Conservation (phyloP, 1,284 basidiomycete species). For the Tylopilus sp. region DNA sequence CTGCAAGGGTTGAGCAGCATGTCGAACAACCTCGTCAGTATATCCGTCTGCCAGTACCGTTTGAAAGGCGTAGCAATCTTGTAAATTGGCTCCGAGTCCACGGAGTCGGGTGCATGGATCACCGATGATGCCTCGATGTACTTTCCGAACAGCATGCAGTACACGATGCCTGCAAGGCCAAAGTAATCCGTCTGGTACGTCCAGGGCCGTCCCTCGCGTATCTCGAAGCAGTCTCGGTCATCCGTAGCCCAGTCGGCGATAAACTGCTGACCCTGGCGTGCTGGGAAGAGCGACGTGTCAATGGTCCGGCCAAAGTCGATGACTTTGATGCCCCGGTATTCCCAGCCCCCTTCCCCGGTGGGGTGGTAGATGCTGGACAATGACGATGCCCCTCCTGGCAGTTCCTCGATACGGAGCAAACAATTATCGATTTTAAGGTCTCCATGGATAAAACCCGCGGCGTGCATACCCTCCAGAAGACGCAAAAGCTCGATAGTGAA, state of each 20-base stretch:
- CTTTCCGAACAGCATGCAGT: constrained; percentile 94
- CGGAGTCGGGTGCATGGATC: constrained; percentile 33
- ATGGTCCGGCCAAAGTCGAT: constrained; percentile 97
- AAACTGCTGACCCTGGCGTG: constrained; percentile 62
- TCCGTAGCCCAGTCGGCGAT: constrained; percentile 86
- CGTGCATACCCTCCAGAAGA: constrained; percentile 79
- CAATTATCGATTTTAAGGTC: constrained; percentile 99
- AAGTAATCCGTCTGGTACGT: constrained; percentile 95
- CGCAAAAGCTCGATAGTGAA: constrained; percentile 89
- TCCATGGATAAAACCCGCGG: constrained; percentile 85
- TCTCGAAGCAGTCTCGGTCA: constrained; percentile 85
- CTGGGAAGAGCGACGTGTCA: constrained; percentile 77
- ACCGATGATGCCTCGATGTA: constrained; percentile 78
- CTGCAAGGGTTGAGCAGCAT: constrained; percentile 75
- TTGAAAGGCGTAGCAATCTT: constrained; percentile 78
- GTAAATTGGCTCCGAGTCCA: constrained; percentile 40
- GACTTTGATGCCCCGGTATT: constrained; percentile 80
- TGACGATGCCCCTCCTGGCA: constrained; percentile 60
- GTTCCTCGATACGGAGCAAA: constrained; percentile 82
- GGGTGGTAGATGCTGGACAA: constrained; percentile 78
- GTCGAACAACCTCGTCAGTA: constrained; percentile 87
- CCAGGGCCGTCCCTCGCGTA: constrained; percentile 81
- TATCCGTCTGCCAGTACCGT: constrained; percentile 90
- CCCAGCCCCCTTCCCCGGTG: constrained; percentile 79
- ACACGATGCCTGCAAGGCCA: constrained; percentile 87